Conservation (phyloP, 306 rosid genomes). For the Dalbergia oliveri region DNA sequence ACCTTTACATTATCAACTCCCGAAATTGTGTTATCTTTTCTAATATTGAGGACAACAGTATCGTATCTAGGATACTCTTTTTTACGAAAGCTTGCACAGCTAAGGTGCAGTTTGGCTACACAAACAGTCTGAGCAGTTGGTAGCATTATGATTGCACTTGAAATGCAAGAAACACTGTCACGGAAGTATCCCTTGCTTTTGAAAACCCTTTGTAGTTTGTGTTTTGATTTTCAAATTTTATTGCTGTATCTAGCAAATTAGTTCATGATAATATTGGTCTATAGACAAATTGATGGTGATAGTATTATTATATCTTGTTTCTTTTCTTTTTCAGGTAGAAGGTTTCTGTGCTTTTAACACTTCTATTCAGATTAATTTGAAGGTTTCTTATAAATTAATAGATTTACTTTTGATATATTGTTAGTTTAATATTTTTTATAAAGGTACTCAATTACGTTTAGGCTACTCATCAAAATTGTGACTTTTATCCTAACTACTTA, state of each 20-base stretch:
- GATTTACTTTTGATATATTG: too few relatives aligned
- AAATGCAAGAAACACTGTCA: conserved; percentile 65
- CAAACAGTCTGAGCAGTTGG: conserved; percentile 66
- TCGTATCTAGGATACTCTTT: conserved; percentile 58
- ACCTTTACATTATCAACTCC: conserved; percentile 40
- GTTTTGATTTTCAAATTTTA: conserved; percentile 10
- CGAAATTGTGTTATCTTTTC: conserved; percentile 54
- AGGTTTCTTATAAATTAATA: too few relatives aligned
- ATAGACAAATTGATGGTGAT: conserved; percentile 7
- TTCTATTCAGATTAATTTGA: conserved; percentile 50
- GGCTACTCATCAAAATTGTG: too few relatives aligned
- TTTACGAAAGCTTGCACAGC: conserved; percentile 62
- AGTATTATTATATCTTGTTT: conserved; percentile 25
- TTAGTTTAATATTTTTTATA: too few relatives aligned
- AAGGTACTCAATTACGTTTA: too few relatives aligned
- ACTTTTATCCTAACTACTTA: too few relatives aligned
- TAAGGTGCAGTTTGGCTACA: conserved; percentile 57
- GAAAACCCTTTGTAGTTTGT: background rate
- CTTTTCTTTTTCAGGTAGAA: conserved; percentile 68
- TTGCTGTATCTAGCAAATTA: background rate
- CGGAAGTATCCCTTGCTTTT: conserved; percentile 48
- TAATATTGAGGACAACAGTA: conserved; percentile 50
- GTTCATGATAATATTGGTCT: conserved; percentile 12
- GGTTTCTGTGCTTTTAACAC: conserved; percentile 67
- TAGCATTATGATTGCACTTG: conserved; percentile 65